Base-by-base conservation (phyloP, 225 moss, liverwort and hornwort genomes). In the Polytrichum commune region DNA sequence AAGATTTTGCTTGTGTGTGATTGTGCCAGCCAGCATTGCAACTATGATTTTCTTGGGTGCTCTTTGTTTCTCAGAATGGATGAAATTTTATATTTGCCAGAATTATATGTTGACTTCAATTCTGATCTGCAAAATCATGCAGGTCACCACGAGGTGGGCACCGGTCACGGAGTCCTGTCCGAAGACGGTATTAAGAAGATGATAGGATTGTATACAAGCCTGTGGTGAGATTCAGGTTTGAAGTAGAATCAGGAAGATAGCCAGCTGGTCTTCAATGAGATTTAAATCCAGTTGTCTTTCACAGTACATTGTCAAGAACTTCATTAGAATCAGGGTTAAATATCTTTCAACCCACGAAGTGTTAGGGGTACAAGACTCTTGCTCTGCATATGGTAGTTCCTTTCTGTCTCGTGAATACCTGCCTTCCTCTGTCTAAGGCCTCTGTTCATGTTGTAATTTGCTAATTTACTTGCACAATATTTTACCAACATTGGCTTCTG, bases 101-200 rank as follows among this genome's bases (percentile, higher is more conserved):
- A 13, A 13, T 46, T 2, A 46, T 46, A 46, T 46, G 13, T 13
- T 13, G 46, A 13, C 10, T 46, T 46, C 4, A 16, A 63, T 54
- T 35, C 55, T 62, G 57, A 3, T 20, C 33, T 30, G 20, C 18
- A n/a, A 18, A 57, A 69, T 20, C 18, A 46, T 84, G 79, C 88
- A 95, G 95, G 80, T 93, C 96, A 70, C 93, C 96, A 54, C 89
- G 93, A 72, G 95, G 93, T 68, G 90, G 93, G 64, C 96, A 93
- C 73, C 85, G 96, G 60, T 96, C 96, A 62, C 93, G 96, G 35
- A 96, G 96, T 65, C 96, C 96, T 69, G 89, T 90, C 19, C 86
- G 86, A 74, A 76, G 86, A 83, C 83, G 86, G 72, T 83, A 83
- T 72, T 86, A 69, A 83, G 65, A 27, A 19, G 38, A 46, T 33